Evolutionary conservation across 2,329 filamentous ascomycete genomes (phyloP).

Genomic region (Ascochyta fabae): DNA sequence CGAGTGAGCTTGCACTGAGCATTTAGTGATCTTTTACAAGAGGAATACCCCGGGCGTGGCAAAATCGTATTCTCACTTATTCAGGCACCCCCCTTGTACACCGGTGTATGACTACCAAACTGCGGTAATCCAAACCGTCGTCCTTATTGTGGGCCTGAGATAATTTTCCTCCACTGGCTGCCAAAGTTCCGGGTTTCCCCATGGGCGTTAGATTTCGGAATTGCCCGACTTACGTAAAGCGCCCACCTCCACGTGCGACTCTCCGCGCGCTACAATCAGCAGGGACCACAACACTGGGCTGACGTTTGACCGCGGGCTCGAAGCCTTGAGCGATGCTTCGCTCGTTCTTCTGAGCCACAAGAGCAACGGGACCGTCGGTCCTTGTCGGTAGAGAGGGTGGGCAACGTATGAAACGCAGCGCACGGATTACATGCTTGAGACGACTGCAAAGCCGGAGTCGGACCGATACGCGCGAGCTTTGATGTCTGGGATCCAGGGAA

Average conservation of each 20-base stretch:
- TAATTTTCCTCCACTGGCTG: slow-evolving; percentile 2
- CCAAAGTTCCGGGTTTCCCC: slow-evolving; percentile 1
- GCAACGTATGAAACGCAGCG: neutral
- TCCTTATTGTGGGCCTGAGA: slow-evolving; percentile 1
- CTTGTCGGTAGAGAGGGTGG: neutral
- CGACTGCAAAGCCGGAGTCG: neutral
- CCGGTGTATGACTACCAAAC: slow-evolving; percentile 7
- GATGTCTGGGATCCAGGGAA: slow-evolving; percentile 11
- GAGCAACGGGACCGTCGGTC: neutral
- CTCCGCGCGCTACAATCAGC: neutral
- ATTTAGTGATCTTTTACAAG: no score
- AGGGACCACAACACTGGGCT: neutral
- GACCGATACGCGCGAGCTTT: slow-evolving; percentile 7
- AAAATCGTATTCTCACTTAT: no score
- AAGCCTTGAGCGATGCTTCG: neutral
- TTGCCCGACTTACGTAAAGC: slow-evolving; percentile 13
- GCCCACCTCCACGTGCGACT: slow-evolving; percentile 1
- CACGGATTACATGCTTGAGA: neutral
- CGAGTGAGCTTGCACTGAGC: no score
- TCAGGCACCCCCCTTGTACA: neutral
- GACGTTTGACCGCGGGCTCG: neutral
- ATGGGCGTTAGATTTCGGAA: slow-evolving; percentile 11
- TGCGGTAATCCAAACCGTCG: neutral
- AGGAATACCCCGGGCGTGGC: no score
- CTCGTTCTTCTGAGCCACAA: neutral